Evolutionary conservation across 495 filamentous ascomycete genomes (phyloP).

Genomic region (Aspergillus olivimuriae): DNA sequence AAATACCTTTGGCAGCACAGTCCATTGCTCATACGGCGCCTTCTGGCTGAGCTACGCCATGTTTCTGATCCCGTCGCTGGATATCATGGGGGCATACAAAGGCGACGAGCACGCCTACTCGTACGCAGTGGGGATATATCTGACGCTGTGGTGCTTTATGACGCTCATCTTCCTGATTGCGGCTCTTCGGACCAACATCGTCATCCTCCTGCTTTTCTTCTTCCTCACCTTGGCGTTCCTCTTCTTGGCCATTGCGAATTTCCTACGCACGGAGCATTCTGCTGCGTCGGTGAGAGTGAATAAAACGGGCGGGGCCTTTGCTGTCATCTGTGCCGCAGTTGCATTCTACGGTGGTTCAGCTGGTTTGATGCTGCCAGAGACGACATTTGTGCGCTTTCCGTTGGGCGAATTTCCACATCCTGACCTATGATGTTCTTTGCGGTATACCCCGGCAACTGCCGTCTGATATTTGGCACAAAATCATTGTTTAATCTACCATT

Average conservation of each 20-base stretch:
- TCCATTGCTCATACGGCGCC: constrained; percentile 12
- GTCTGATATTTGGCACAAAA: no score
- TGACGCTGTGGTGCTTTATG: constrained; percentile 14
- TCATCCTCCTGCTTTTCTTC: constrained; percentile 5
- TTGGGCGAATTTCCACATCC: neutral
- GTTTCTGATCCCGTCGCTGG: constrained; percentile 8
- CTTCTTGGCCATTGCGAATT: constrained; percentile 7
- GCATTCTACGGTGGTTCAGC: neutral
- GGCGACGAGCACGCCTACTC: constrained; percentile 7
- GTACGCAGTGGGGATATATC: constrained; percentile 11
- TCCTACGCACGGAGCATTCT: neutral
- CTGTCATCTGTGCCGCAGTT: neutral
- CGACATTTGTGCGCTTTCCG: neutral
- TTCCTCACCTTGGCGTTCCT: constrained; percentile 8
- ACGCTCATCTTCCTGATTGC: constrained; percentile 9
- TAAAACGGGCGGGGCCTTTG: neutral
- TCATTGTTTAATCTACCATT: no score
- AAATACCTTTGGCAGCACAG: constrained; percentile 11
- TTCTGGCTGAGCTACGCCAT: constrained; percentile 14
- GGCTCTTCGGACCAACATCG: neutral
- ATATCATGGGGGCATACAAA: constrained; percentile 7
- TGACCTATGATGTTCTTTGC: neutral
- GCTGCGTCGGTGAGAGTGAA: neutral
- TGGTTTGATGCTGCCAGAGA: neutral
- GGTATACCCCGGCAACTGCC: neutral